phyloP scores from a whole-genome alignment of 495 filamentous ascomycete species.

The Tricharina praecox region DNA sequence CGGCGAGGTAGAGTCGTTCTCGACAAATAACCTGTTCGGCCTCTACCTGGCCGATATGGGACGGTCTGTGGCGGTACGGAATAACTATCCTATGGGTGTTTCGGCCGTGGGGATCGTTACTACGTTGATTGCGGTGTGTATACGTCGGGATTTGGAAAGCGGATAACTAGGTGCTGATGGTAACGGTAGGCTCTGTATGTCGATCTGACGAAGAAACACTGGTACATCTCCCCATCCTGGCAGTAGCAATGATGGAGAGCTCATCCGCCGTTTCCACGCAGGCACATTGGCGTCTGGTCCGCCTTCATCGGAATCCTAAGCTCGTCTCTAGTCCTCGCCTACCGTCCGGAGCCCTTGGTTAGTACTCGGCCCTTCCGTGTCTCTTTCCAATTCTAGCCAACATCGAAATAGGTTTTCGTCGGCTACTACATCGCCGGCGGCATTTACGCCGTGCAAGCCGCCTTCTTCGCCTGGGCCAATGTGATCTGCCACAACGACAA shows the following conservation, averaged over 20 bases:
- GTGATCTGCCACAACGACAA: constrained; percentile 1
- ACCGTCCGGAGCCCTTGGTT: neutral
- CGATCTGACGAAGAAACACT: constrained; percentile 1
- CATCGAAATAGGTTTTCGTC: constrained; percentile 1
- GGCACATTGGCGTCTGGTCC: constrained; percentile 3
- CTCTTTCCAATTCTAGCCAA: neutral
- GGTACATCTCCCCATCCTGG: neutral
- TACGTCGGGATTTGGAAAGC: neutral
- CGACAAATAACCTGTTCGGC: constrained; percentile 1
- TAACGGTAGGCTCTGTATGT: neutral
- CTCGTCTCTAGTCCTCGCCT: neutral
- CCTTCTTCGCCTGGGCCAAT: neutral
- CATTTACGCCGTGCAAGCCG: neutral
- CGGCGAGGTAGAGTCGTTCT: constrained; percentile 2
- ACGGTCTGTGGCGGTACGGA: neutral
- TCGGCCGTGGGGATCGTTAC: constrained; percentile 1
- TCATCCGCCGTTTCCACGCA: no score
- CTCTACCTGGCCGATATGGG: constrained; percentile 2
- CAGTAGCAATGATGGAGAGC: no score
- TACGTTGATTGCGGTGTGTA: neutral
- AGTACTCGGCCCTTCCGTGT: no score
- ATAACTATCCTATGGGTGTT: constrained; percentile 7
- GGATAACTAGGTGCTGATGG: no score
- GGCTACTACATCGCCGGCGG: constrained; percentile 1
- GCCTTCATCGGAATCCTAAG: neutral